Evolutionary conservation across 495 filamentous ascomycete species (phyloP).

Genomic region (Aspergillus nidulans): DNA sequence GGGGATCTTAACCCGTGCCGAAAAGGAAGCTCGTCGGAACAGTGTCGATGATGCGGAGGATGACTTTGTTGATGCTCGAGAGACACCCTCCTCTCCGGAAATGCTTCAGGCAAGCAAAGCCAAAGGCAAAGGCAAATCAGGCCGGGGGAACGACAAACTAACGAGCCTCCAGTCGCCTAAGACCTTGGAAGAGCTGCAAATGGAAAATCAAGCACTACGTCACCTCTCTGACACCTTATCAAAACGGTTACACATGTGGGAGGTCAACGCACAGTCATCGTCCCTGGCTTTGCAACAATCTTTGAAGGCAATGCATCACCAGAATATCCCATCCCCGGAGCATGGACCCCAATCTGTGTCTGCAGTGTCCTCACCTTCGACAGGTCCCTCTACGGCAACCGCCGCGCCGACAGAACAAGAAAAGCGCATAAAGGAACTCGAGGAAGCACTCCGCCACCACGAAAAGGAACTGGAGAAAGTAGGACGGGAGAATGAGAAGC

Average conservation of each 20-base stretch:
- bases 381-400: conserved; percentile 17
- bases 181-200: conserved; percentile 73
- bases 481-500: conserved; percentile 64
- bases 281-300: conserved; percentile 77
- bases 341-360: conserved; percentile 22
- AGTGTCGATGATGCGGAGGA: conserved; percentile 60
- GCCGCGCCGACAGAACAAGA: conserved; percentile 26
- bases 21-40: conserved; percentile 54
- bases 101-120: conserved; percentile 31
- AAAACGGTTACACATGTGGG: conserved; percentile 76
- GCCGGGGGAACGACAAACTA: conserved; percentile 22
- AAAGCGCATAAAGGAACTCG: conserved; percentile 43
- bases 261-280: conserved; percentile 76
- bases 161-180: conserved; percentile 39
- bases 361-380: conserved; percentile 20
- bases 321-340: conserved; percentile 37
- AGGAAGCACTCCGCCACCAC: conserved; percentile 40
- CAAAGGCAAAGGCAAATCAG: conserved; percentile 18
- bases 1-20: conserved; percentile 69
- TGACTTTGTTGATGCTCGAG: conserved; percentile 83
- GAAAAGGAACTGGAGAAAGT: conserved; percentile 54
- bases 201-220: conserved; percentile 75
- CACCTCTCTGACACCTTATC: conserved; percentile 72
- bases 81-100: conserved; percentile 55
- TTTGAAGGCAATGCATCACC: conserved; percentile 60